A percentile compares a stretch with the other conserved stretches of the same genome.
These are phyloP conservation scores for Rhizodiscina lignyota DNA, from an alignment of 495 filamentous ascomycete genomes.

Conservation along the genomic window DNA sequence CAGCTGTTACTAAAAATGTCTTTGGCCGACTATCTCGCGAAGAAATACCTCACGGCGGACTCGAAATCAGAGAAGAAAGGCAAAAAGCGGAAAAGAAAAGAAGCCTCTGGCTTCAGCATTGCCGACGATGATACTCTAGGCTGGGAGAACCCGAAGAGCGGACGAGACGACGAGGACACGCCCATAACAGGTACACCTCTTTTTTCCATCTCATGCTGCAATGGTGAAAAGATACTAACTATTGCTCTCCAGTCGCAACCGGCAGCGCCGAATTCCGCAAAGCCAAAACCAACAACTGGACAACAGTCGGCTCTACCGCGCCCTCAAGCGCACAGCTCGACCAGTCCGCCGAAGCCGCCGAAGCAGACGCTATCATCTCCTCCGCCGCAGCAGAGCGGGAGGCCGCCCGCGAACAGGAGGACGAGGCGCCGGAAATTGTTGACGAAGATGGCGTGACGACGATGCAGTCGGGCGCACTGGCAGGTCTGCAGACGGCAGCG, in stretches of 20 bases:
- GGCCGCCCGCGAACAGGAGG: slow-evolving; percentile 21
- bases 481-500: slow-evolving; percentile 69
- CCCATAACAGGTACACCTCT: slow-evolving; percentile 19
- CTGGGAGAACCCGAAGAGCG: slow-evolving; percentile 33
- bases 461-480: slow-evolving; percentile 76
- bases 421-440: slow-evolving; percentile 24
- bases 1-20: slow-evolving; percentile 29
- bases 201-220: background rate
- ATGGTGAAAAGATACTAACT: slow-evolving; percentile 13
- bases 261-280: slow-evolving; percentile 53
- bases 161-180: slow-evolving; percentile 26
- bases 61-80: slow-evolving; percentile 54
- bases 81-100: slow-evolving; percentile 61
- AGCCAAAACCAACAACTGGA: slow-evolving; percentile 65
- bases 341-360: slow-evolving; percentile 34
- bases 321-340: slow-evolving; percentile 14
- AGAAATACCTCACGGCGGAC: slow-evolving; percentile 83
- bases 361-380: slow-evolving; percentile 72
- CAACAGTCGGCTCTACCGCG: slow-evolving; percentile 41
- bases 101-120: slow-evolving; percentile 60
- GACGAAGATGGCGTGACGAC: slow-evolving; percentile 23
- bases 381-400: slow-evolving; percentile 49
- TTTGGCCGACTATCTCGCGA: slow-evolving; percentile 78
- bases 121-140: slow-evolving; percentile 76
- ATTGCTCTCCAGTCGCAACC: slow-evolving; percentile 31